A percentile compares a stretch with the other conserved stretches of the same genome.
Evolutionary conservation across 371 early-diverging fungal species (phyloP).

Genomic region (Parasitella parasitica): DNA sequence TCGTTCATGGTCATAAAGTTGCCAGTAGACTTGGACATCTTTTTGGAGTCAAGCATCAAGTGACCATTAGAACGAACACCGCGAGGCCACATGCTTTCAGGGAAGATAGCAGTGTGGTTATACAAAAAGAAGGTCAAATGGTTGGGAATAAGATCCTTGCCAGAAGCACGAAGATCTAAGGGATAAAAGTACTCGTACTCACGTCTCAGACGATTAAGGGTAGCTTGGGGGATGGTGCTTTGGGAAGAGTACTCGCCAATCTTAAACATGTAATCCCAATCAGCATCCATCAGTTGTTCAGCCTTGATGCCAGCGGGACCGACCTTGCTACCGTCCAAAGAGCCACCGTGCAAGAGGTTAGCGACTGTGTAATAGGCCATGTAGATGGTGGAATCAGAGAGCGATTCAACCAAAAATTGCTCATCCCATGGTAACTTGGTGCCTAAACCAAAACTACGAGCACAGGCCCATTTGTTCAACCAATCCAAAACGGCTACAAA

Average conservation of each 20-base stretch:
- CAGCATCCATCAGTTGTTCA: slow-evolving; percentile 90
- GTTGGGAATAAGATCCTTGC: slow-evolving; percentile 99
- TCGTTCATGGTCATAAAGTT: slow-evolving; percentile 97
- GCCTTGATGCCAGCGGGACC: slow-evolving; percentile 84
- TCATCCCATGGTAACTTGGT: slow-evolving; percentile 97
- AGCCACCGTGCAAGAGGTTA: slow-evolving; percentile 90
- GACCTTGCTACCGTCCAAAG: slow-evolving; percentile 81
- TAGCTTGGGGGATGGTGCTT: slow-evolving; percentile 61
- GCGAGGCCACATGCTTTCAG: slow-evolving; percentile 91
- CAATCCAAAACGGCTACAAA: slow-evolving; percentile 93
- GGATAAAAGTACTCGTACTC: slow-evolving; percentile 99
- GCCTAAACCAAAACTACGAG: slow-evolving; percentile 97
- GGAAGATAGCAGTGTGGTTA: slow-evolving; percentile 98
- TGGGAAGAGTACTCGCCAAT: slow-evolving; percentile 71
- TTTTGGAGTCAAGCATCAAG: slow-evolving; percentile 95
- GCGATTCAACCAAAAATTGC: slow-evolving; percentile 96
- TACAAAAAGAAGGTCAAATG: slow-evolving; percentile 99
- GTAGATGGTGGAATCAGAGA: slow-evolving; percentile 99
- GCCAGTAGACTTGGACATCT: slow-evolving; percentile 99
- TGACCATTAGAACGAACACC: slow-evolving; percentile 98
- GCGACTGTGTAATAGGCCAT: slow-evolving; percentile 99
- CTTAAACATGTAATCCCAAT: slow-evolving; percentile 95
- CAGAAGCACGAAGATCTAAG: slow-evolving; percentile 96
- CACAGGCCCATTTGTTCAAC: slow-evolving; percentile 99
- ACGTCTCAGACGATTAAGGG: slow-evolving; percentile 73